A percentile compares a stretch with the other conserved stretches of the same genome.
These are phyloP conservation scores for Eucalyptus polybractea DNA, from an alignment of 345 rosid genomes.

Conservation along the genomic window DNA sequence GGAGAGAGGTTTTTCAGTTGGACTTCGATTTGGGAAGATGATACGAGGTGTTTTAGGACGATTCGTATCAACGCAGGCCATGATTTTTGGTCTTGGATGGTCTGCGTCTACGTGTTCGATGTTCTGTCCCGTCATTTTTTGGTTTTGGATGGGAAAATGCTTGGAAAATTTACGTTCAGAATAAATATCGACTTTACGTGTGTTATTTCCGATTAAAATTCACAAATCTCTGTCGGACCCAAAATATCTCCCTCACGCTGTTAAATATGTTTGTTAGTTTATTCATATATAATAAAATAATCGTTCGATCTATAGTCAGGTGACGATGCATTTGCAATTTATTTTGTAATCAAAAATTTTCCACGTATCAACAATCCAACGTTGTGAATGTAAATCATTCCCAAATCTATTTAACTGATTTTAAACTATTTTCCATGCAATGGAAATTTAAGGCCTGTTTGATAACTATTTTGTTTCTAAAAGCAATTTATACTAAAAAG, in stretches of 20 bases:
- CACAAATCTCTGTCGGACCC: not conserved
- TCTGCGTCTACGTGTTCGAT: not conserved
- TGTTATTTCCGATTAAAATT: not conserved
- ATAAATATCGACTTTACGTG: not conserved
- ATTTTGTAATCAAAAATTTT: not conserved
- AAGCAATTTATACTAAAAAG: accelerated
- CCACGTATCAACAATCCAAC: not conserved
- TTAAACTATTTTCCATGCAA: accelerated
- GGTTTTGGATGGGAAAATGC: not conserved
- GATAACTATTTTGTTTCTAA: accelerated
- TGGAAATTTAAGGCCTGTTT: accelerated
- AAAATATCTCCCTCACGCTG: not conserved
- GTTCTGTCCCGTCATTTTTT: not conserved
- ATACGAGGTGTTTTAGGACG: not conserved
- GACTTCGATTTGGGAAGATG: not conserved
- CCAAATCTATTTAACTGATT: accelerated
- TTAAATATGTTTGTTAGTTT: not conserved
- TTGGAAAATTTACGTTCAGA: not conserved
- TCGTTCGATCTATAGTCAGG: not conserved
- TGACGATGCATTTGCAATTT: not conserved
- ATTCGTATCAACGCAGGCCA: not conserved
- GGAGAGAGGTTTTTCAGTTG: not conserved
- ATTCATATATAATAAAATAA: not conserved
- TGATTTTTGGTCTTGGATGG: not conserved
- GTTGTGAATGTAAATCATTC: no score